Evolutionary conservation across 2,329 filamentous ascomycete genomes (phyloP).

Genomic region (Colletotrichum destructivum): DNA sequence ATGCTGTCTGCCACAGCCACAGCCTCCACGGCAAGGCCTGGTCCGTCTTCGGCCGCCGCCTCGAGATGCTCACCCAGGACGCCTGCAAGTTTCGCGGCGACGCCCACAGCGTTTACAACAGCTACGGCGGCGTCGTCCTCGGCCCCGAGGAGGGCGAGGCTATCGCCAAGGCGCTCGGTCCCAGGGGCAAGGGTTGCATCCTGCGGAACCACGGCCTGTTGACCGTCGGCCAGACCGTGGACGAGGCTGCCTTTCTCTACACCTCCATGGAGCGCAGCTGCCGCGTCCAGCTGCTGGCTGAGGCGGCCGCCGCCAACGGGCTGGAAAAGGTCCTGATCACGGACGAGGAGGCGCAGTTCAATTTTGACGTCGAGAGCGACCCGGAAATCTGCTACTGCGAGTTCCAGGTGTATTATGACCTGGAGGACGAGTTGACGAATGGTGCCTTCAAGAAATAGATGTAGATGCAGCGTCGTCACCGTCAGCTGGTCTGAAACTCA

Average conservation of each 20-base stretch:
- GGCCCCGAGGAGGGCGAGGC: slow-evolving; percentile 74
- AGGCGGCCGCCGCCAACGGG: slow-evolving; percentile 56
- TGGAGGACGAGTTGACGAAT: slow-evolving; percentile 39
- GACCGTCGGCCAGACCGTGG: slow-evolving; percentile 78
- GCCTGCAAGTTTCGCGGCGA: slow-evolving; percentile 74
- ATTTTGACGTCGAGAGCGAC: slow-evolving; percentile 43
- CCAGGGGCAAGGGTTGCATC: slow-evolving; percentile 71
- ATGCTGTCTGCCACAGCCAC: slow-evolving; percentile 79
- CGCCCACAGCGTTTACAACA: slow-evolving; percentile 75
- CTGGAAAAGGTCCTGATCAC: slow-evolving; percentile 56
- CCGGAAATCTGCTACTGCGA: slow-evolving; percentile 44
- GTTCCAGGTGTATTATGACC: slow-evolving; percentile 44
- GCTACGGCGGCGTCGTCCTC: slow-evolving; percentile 67
- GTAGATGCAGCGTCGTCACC: no score
- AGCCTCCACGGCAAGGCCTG: slow-evolving; percentile 76
- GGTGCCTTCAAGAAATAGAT: slow-evolving; percentile 38
- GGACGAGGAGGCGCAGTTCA: slow-evolving; percentile 59
- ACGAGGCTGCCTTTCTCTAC: slow-evolving; percentile 81
- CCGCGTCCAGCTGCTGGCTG: slow-evolving; percentile 76
- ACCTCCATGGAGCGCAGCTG: slow-evolving; percentile 78
- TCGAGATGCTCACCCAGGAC: slow-evolving; percentile 80
- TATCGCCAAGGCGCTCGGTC: slow-evolving; percentile 74
- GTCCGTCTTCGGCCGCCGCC: slow-evolving; percentile 72
- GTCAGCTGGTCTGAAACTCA: no score
- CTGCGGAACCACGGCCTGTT: slow-evolving; percentile 80